Evolutionary conservation across 2,329 filamentous ascomycete genomes (phyloP).

Genomic region (Trichophyton simii): DNA sequence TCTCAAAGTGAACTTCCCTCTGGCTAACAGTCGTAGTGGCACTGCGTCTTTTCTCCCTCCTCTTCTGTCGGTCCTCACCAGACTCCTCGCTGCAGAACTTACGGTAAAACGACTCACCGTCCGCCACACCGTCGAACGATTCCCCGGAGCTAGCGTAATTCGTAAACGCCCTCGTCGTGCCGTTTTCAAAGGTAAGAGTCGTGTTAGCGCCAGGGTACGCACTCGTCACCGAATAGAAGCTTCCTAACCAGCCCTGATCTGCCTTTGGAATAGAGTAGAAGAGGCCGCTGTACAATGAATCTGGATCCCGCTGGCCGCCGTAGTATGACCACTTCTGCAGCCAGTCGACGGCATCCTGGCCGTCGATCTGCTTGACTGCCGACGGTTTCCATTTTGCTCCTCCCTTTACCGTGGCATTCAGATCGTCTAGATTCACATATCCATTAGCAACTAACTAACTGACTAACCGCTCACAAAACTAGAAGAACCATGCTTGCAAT

Average conservation of each 20-base stretch:
- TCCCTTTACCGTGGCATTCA: constrained; percentile 7
- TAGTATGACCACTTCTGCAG: constrained; percentile 16
- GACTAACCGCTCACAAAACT: background rate
- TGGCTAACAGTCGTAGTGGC: background rate
- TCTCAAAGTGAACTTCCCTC: background rate
- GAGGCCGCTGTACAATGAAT: constrained; percentile 23
- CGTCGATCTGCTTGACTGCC: constrained; percentile 21
- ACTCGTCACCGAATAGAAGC: constrained; percentile 3
- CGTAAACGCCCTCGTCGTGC: constrained; percentile 17
- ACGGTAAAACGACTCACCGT: constrained; percentile 30
- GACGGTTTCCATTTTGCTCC: constrained; percentile 15
- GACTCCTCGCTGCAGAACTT: constrained; percentile 22
- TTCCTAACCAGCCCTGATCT: constrained; percentile 3
- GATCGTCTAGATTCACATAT: constrained; percentile 9
- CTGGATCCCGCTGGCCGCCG: constrained; percentile 18
- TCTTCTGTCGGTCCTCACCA: constrained; percentile 7
- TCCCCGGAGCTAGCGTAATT: constrained; percentile 17
- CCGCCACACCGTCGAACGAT: constrained; percentile 26
- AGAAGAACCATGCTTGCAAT: background rate
- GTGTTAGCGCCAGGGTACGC: constrained; percentile 20
- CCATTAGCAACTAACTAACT: constrained; percentile 3
- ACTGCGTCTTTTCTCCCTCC: constrained; percentile 10
- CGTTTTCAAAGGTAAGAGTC: constrained; percentile 23
- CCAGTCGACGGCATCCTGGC: constrained; percentile 19
- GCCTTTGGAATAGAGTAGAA: constrained; percentile 17